phyloP scores from a whole-genome alignment of 1,284 basidiomycete genomes.

The Mycena citricolor region DNA sequence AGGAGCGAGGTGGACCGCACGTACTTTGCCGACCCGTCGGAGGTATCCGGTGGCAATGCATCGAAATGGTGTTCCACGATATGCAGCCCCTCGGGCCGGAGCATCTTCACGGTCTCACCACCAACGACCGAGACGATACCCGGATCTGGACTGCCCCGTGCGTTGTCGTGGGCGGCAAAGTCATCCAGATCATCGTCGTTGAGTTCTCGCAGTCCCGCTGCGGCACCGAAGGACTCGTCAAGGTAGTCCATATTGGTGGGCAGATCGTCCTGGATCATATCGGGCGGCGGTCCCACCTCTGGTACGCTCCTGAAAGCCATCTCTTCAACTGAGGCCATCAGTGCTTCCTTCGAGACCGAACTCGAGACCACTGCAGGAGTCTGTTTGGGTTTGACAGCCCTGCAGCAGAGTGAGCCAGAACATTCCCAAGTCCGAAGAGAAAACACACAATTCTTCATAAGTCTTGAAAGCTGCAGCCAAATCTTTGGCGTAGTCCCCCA shows the following conservation, averaged over 20 bases:
- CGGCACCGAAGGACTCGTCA: conserved; percentile 76
- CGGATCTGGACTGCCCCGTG: conserved; percentile 31
- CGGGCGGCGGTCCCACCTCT: conserved; percentile 74
- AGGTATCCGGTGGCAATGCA: conserved; percentile 55
- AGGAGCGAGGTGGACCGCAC: conserved; percentile 26
- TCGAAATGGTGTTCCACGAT: conserved; percentile 76
- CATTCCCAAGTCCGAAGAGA: not conserved
- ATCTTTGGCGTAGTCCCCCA: conserved; percentile 53
- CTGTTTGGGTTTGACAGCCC: conserved; percentile 30
- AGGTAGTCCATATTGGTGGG: conserved; percentile 88
- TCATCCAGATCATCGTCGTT: conserved; percentile 71
- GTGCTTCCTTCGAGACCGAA: conserved; percentile 14
- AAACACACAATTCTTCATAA: conserved; percentile 40
- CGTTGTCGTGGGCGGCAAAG: conserved; percentile 48
- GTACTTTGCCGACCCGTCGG: conserved; percentile 48
- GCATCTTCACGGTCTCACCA: conserved; percentile 83
- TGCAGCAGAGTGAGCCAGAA: conserved; percentile 16
- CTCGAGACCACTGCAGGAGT: conserved; percentile 39
- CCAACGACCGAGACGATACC: conserved; percentile 66
- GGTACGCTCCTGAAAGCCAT: conserved; percentile 76
- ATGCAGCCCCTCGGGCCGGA: conserved; percentile 57
- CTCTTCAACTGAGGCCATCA: conserved; percentile 71
- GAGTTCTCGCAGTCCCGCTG: conserved; percentile 72
- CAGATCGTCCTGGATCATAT: conserved; percentile 90
- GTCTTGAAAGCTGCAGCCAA: conserved; percentile 41